Evolutionary conservation across 306 rosid species (phyloP), one percentile per base, ranked within the genome.

Genomic region (Begonia fuchsioides): DNA sequence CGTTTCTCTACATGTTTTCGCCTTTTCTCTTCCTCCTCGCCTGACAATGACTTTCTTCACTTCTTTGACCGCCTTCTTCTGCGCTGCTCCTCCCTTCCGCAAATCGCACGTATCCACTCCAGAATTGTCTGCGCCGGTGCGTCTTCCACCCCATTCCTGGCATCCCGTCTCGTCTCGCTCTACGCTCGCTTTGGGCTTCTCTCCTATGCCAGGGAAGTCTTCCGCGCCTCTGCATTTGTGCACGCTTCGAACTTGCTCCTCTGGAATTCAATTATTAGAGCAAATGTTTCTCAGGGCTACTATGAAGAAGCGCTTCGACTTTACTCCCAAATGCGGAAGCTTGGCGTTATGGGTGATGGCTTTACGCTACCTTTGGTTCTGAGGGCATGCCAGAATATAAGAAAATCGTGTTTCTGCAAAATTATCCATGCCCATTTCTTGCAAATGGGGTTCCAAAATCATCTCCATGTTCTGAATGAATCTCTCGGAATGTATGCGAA

Each of bases 211-310:
- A 62, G 55, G 14, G 80, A 66, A 44, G 76, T 83, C 35, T 81
- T 83, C 53, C 53, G 55, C 44, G 39, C 62, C 0, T 13, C 32
- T 50, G 65, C 70, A 20, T 2, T 55, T 57, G 76, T 67, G 62
- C 65, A 20, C 49, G 57, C 58, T 38, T 64, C 68, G 0, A 60
- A 67, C 56, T 15, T 56, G 58, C 81, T 76, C 43, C 48, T 81
- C 20, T 88, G 95, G 96, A 83, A 83, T 56, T 72, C 95, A 3
- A 64, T 83, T 46, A 70, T 78, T 18, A 88, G 93, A 72, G 95
- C 77, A 17, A 67, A 72, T 68, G 93, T 88, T 38, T 65, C 70
- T 44, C 68, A 66, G 62, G 90, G 84, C 38, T 63, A 47, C 48
- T 71, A 57, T 15, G 48, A 52, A 16, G 55, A 65, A 47, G 86